Percentiles rank a stretch among this genome's conserved stretches.
These are phyloP conservation scores for Cyberlindnera xylosilytica DNA, from an alignment of 805 yeast genomes.

Conservation along the genomic window DNA sequence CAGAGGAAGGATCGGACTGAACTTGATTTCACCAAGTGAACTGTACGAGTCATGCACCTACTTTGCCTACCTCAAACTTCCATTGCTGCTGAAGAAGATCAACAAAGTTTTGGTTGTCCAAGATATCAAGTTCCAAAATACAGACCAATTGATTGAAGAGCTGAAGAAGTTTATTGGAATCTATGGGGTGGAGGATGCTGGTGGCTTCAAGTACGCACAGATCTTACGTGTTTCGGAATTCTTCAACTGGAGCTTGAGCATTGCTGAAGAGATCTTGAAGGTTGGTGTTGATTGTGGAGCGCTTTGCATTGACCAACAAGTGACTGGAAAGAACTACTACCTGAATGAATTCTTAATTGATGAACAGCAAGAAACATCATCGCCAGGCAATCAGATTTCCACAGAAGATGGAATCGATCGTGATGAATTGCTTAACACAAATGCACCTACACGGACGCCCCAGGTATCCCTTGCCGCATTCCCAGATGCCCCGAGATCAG, in stretches of 20 bases:
- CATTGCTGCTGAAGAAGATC: constrained; percentile 43
- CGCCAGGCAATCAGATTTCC: too few species aligned
- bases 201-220: constrained; percentile 23
- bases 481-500: too few species aligned
- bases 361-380: too few species aligned
- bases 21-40: constrained; percentile 68
- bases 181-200: constrained; percentile 30
- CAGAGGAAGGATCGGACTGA: constrained; percentile 60
- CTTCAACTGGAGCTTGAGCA: constrained; percentile 64
- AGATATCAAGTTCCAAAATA: constrained; percentile 36
- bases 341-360: constrained; percentile 38
- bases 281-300: constrained; percentile 54
- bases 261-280: constrained; percentile 62
- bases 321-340: constrained; percentile 64
- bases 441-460: constrained; percentile 2
- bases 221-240: constrained; percentile 26
- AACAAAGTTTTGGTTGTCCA: constrained; percentile 37
- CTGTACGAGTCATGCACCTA: constrained; percentile 56
- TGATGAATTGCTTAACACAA: constrained; percentile 2
- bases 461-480: too few species aligned
- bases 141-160: constrained; percentile 28
- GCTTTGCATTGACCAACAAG: constrained; percentile 63
- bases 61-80: constrained; percentile 57
- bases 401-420: too few species aligned
- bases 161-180: constrained; percentile 26